A percentile compares a stretch with the other conserved stretches of the same genome.
Conservation (phyloP, 257 asterid species). For the Solanum commersonii region DNA sequence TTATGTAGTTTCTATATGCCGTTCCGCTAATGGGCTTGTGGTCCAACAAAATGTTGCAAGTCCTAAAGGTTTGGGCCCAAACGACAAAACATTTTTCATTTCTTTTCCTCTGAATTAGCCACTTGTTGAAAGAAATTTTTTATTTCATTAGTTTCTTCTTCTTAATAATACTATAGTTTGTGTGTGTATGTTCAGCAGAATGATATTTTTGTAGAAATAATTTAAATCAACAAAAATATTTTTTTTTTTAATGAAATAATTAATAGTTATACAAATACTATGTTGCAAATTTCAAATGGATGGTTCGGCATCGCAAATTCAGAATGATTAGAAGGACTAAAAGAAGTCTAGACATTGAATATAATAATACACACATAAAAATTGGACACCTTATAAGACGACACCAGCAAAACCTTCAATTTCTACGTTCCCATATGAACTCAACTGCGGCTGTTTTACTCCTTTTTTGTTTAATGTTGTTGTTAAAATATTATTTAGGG, state of each 20-base stretch:
- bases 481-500: neutral
- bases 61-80: neutral
- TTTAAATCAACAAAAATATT: neutral
- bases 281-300: neutral
- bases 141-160: neutral
- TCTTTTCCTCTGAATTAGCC: neutral
- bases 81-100: neutral
- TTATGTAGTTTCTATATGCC: neutral
- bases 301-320: neutral
- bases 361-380: neutral
- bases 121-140: neutral
- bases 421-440: neutral
- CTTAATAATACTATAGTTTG: too few relatives aligned
- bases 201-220: neutral
- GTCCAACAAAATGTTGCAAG: neutral
- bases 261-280: neutral
- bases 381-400: neutral
- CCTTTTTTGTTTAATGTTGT: neutral
- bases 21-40: neutral
- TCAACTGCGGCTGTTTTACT: neutral
- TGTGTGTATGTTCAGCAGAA: neutral
- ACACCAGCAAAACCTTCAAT: neutral
- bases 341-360: neutral
- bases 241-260: neutral
- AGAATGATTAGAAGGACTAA: neutral